A percentile compares a stretch with the other conserved stretches of the same genome.
These are phyloP conservation scores for Melastoma malabathricum DNA, from an alignment of 345 rosid species.

Conservation along the genomic window DNA sequence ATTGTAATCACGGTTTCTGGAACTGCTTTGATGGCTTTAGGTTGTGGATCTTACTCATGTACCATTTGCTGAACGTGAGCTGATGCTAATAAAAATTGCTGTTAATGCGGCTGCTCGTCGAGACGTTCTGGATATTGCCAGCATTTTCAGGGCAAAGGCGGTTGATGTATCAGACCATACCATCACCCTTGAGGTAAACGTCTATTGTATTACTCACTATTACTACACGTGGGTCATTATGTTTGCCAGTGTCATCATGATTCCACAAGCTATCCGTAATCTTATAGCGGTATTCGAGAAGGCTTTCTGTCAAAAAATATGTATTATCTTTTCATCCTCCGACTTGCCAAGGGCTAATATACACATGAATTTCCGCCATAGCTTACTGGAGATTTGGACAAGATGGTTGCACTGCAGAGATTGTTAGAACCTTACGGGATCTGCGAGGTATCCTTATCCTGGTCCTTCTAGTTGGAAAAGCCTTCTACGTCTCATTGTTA, in stretches of 20 bases:
- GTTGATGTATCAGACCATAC: conserved; percentile 19
- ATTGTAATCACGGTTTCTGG: not conserved
- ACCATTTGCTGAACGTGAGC: conserved; percentile 20
- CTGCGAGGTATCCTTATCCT: conserved; percentile 28
- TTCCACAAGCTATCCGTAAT: conserved; percentile 22
- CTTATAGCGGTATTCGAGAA: conserved; percentile 85
- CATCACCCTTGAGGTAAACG: conserved; percentile 16
- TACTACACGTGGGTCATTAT: not conserved
- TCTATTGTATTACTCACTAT: not conserved
- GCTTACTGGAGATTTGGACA: conserved; percentile 91
- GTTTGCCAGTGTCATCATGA: not conserved
- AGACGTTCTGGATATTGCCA: conserved; percentile 14
- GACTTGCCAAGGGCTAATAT: no score
- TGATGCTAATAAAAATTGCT: conserved; percentile 19
- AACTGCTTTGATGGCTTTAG: conserved; percentile 6
- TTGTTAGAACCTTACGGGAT: not conserved
- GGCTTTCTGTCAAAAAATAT: conserved; percentile 3
- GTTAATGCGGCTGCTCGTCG: conserved; percentile 15
- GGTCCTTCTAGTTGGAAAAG: not conserved
- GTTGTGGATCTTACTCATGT: conserved; percentile 11
- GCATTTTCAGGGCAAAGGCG: conserved; percentile 18
- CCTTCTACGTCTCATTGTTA: not conserved
- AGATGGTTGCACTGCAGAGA: conserved; percentile 64
- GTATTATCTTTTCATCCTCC: not conserved
- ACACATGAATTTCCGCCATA: conserved; percentile 5